A percentile compares a stretch with the other conserved stretches of the same genome.
Conservation (phyloP, 2,329 filamentous ascomycete species). For the Paecilomyces variotii region DNA sequence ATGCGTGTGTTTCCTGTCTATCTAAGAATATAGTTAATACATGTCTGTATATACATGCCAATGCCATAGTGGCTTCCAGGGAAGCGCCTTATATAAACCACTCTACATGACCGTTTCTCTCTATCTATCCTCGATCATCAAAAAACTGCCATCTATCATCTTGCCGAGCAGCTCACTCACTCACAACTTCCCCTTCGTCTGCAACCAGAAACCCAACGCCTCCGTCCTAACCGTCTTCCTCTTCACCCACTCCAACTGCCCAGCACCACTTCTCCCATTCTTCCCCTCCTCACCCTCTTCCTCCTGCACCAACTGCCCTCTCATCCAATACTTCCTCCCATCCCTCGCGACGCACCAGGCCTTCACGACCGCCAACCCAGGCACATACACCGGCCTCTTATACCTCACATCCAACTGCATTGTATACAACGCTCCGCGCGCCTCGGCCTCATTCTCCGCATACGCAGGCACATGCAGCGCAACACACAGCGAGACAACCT, state of each 20-base stretch:
- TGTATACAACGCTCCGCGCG: constrained; percentile 28
- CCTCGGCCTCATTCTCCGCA: constrained; percentile 9
- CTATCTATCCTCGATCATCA: not conserved
- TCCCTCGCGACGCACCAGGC: constrained; percentile 27
- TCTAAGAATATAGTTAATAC: no score
- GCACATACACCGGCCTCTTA: constrained; percentile 26
- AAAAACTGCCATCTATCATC: not conserved
- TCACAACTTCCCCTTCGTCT: constrained; percentile 21
- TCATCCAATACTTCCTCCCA: constrained; percentile 35
- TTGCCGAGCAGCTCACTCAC: not conserved
- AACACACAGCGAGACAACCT: constrained; percentile 35
- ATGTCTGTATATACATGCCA: no score
- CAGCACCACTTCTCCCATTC: constrained; percentile 7
- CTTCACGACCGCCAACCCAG: constrained; percentile 28
- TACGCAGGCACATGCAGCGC: constrained; percentile 20
- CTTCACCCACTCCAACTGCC: constrained; percentile 24
- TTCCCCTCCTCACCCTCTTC: constrained; percentile 18
- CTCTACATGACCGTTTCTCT: not conserved
- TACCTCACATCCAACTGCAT: constrained; percentile 35
- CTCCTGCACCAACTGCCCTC: constrained; percentile 32
- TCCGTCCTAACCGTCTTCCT: constrained; percentile 28
- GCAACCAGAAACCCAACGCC: constrained; percentile 35
- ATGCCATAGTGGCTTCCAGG: not conserved
- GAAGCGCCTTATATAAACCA: not conserved
- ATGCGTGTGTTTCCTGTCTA: no score